Conservation (phyloP, 345 rosid species). For the Microcos paniculata region DNA sequence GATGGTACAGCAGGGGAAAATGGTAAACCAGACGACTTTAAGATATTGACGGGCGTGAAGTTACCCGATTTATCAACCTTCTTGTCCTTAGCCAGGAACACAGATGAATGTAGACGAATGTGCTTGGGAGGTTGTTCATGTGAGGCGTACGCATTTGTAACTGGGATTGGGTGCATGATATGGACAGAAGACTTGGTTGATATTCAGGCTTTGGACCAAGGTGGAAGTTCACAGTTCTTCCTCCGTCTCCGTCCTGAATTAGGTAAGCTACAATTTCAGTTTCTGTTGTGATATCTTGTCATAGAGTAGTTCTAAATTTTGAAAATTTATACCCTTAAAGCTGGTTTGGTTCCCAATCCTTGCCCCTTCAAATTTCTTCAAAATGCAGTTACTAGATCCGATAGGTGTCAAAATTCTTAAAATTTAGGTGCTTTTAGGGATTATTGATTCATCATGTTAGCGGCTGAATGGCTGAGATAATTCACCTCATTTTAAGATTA, state of each 20-base stretch:
- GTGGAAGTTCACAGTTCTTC: constrained; percentile 30
- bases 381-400: too few species aligned
- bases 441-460: background rate
- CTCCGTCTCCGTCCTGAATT: constrained; percentile 58
- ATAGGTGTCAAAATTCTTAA: too few species aligned
- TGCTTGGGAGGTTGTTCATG: constrained; percentile 67
- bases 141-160: constrained; percentile 41
- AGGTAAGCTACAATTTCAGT: constrained; percentile 24
- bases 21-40: constrained; percentile 54
- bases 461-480: background rate
- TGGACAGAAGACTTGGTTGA: constrained; percentile 62
- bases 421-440: too few species aligned
- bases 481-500: background rate
- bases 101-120: constrained; percentile 38
- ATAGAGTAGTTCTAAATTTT: background rate
- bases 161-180: constrained; percentile 53
- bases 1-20: too few species aligned
- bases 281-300: background rate
- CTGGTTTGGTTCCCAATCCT: too few species aligned
- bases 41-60: constrained; percentile 28
- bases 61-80: constrained; percentile 47
- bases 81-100: constrained; percentile 24
- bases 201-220: constrained; percentile 35
- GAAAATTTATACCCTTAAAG: too few species aligned
- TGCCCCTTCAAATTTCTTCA: too few species aligned